phyloP scores from a whole-genome alignment of 305 asterid species.

The Fraxinus sp. region DNA sequence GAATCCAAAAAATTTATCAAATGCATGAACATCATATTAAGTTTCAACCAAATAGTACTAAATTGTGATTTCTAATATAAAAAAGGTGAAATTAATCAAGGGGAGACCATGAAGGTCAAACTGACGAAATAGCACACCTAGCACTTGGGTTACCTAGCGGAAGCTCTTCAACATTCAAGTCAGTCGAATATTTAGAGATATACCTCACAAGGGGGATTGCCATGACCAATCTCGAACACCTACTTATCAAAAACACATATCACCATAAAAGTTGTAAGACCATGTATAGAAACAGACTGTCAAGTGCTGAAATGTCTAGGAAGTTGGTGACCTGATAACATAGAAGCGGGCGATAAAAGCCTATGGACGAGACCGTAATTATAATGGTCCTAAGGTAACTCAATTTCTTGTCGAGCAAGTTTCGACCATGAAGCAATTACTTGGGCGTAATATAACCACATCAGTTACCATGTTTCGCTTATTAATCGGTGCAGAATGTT shows the following conservation, averaged over 20 bases:
- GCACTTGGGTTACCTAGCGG: background rate
- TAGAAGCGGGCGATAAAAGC: background rate
- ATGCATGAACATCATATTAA: background rate
- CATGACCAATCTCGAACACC: background rate
- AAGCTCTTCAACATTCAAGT: background rate
- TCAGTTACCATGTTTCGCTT: background rate
- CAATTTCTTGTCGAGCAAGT: background rate
- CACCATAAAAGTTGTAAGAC: background rate
- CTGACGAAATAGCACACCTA: background rate
- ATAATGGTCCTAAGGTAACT: background rate
- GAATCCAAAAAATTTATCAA: background rate
- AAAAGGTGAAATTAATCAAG: background rate
- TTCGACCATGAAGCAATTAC: background rate
- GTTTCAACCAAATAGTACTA: background rate
- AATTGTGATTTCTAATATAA: background rate
- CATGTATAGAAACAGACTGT: background rate
- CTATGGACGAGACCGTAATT: background rate
- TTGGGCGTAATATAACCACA: background rate
- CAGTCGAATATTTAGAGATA: background rate
- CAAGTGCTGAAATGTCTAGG: background rate
- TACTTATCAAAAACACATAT: background rate
- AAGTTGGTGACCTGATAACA: background rate
- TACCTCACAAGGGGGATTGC: background rate
- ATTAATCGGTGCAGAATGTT: background rate
- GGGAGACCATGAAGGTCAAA: background rate